Evolutionary conservation across 148 eudicot species (phyloP).

Genomic region (Cornus kousa): DNA sequence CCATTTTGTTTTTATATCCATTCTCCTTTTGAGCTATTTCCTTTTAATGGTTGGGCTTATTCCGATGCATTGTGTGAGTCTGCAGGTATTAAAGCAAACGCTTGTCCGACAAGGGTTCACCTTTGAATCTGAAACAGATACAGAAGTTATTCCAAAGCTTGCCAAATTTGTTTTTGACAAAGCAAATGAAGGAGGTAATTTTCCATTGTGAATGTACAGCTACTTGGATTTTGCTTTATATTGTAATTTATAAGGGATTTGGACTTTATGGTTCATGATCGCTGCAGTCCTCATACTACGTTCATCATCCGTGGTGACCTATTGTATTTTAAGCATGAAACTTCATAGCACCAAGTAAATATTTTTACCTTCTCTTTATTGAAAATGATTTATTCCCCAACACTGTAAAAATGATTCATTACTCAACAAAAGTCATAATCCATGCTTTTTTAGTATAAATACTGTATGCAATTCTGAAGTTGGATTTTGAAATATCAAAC

Average conservation of each 20-base stretch:
- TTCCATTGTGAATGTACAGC: neutral
- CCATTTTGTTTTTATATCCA: too few relatives aligned
- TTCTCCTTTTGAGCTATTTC: too few relatives aligned
- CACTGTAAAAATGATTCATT: too few relatives aligned
- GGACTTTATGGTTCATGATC: neutral
- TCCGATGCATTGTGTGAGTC: constrained; percentile 7
- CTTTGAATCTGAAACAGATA: constrained; percentile 96
- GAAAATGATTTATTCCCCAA: too few relatives aligned
- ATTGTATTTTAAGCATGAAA: neutral
- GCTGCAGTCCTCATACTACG: neutral
- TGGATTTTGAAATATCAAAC: too few relatives aligned
- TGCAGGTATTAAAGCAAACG: constrained; percentile 87
- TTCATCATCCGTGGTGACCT: neutral
- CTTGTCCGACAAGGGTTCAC: constrained; percentile 82
- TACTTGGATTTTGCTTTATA: neutral
- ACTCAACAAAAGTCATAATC: too few relatives aligned
- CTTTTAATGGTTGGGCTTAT: neutral
- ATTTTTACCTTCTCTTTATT: too few relatives aligned
- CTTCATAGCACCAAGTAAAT: too few relatives aligned
- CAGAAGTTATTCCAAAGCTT: constrained; percentile 99
- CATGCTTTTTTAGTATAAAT: too few relatives aligned
- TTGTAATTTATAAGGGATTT: neutral
- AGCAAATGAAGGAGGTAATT: constrained; percentile 80
- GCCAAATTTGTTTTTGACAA: constrained; percentile 95
- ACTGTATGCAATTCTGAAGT: too few relatives aligned